Evolutionary conservation across 805 yeast species (phyloP).

Genomic region (Wickerhamiella qilinensis): DNA sequence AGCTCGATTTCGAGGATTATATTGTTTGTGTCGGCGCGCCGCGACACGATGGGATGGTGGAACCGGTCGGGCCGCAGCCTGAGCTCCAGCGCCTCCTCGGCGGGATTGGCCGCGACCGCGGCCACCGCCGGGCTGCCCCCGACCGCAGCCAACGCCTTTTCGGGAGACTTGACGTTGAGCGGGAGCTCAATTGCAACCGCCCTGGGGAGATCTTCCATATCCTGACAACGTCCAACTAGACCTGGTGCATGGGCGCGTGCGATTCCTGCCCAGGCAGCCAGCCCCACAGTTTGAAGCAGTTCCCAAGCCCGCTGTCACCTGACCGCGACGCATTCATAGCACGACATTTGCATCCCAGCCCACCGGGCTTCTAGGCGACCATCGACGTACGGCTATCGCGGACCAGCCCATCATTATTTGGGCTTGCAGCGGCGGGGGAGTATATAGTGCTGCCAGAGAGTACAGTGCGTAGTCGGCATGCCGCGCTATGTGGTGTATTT

Average conservation of each 20-base stretch:
- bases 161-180: slow-evolving; percentile 36
- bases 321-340: too few relatives aligned
- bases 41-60: slow-evolving; percentile 34
- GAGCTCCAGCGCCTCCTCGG: slow-evolving; percentile 22
- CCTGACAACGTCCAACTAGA: background rate
- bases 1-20: slow-evolving; percentile 21
- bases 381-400: too few relatives aligned
- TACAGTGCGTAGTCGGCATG: too few relatives aligned
- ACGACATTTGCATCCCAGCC: too few relatives aligned
- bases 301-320: too few relatives aligned
- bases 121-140: slow-evolving; percentile 33
- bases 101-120: slow-evolving; percentile 19
- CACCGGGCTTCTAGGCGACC: too few relatives aligned
- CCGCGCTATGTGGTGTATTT: slow-evolving; percentile 25
- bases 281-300: too few relatives aligned
- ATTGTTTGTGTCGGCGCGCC: slow-evolving; percentile 15
- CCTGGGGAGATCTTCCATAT: slow-evolving; percentile 44
- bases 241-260: too few relatives aligned
- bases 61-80: slow-evolving; percentile 23
- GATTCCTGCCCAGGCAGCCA: too few relatives aligned
- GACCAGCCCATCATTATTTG: too few relatives aligned
- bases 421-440: too few relatives aligned
- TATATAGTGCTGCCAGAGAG: too few relatives aligned
- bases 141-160: slow-evolving; percentile 29
- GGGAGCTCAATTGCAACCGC: slow-evolving; percentile 70